Base-by-base conservation (phyloP, 2,329 filamentous ascomycete species). In the Plectosphaerella sp. region DNA sequence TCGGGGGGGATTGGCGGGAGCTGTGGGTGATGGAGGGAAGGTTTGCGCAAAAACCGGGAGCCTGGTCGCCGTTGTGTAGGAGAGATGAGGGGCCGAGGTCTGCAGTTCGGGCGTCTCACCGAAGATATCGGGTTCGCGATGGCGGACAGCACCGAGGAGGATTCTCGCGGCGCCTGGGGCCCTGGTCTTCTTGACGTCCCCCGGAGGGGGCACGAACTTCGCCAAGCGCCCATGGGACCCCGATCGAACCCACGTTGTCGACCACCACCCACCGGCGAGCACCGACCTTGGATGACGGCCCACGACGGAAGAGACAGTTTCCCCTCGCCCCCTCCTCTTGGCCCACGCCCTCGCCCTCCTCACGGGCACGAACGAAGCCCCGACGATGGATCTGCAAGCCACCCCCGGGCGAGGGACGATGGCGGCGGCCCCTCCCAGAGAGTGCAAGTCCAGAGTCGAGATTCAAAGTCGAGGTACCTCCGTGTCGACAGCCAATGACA, bases 371-470 rank as follows among this genome's bases (percentile, higher is more conserved):
- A 33, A 33, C 28, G 28, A 33, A 22, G 28, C 28, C 28, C 28
- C 28, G 28, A 33, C 28, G 28, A 33, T 33, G 28, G 35, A 47
- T 43, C 36, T 39, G 15, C 39, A 41, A 14, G 15, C 45, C 33
- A 37, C 24, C 20, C 15, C 36, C 18, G 53, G 67, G 73, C 48
- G 71, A 22, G 22, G 22, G 22, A 73, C 15, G 61, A 62, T 4
- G 68, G 66, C 2, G 77, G 78, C 8, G 16, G 41, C n/a, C 41
- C 41, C 41, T 20, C 18, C 22, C 41, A 43, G n/a, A 43, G n/a
- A n/a, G 41, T 11, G n/a, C 11, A 2, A 12, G 41, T 5, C 3
- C 41, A 43, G 15, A n/a, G 5, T 43, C 41, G 41, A 43, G 15
- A 16, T 12, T 43, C 41, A n/a, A 43, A 43, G 41, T 43, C 41